These are phyloP conservation scores for Pseudodiploospora longispora DNA, from an alignment of 2,329 filamentous ascomycete species.

Conservation along the genomic window DNA sequence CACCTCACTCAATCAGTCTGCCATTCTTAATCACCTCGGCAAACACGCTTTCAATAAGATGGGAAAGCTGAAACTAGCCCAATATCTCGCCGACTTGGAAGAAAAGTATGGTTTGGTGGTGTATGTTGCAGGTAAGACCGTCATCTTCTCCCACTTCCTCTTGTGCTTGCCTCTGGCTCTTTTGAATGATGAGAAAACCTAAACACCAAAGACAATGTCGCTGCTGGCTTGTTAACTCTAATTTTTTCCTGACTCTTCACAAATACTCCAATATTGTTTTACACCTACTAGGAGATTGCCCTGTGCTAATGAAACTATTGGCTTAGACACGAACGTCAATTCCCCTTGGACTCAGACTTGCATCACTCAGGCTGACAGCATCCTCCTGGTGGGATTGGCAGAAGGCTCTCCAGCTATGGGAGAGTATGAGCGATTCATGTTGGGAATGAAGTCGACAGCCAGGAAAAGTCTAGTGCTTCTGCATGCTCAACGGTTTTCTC, in stretches of 20 bases:
- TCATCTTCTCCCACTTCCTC: conserved; percentile 2
- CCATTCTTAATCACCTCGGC: conserved; percentile 89
- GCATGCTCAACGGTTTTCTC: conserved; percentile 81
- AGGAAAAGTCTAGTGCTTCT: conserved; percentile 86
- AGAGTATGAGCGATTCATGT: conserved; percentile 91
- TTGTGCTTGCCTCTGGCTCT: neutral
- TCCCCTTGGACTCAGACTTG: conserved; percentile 98
- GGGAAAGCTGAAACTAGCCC: conserved; percentile 90
- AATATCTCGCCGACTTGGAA: conserved; percentile 93
- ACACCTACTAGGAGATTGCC: conserved; percentile 1
- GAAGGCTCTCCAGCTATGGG: conserved; percentile 86
- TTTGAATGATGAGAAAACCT: conserved; percentile 44
- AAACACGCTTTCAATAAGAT: conserved; percentile 95
- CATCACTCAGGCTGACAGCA: conserved; percentile 93
- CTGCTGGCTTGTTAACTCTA: conserved; percentile 55
- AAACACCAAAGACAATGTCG: conserved; percentile 41
- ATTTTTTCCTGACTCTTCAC: conserved; percentile 55
- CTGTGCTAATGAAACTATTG: conserved; percentile 20
- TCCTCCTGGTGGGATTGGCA: conserved; percentile 82
- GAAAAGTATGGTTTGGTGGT: conserved; percentile 95
- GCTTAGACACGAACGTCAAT: conserved; percentile 82
- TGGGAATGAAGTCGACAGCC: conserved; percentile 95
- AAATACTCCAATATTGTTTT: conserved; percentile 5
- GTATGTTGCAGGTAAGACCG: conserved; percentile 68
- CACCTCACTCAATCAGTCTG: conserved; percentile 84